phyloP scores from a whole-genome alignment of 1,284 basidiomycete species.

The Ganoderma leucocontextum region DNA sequence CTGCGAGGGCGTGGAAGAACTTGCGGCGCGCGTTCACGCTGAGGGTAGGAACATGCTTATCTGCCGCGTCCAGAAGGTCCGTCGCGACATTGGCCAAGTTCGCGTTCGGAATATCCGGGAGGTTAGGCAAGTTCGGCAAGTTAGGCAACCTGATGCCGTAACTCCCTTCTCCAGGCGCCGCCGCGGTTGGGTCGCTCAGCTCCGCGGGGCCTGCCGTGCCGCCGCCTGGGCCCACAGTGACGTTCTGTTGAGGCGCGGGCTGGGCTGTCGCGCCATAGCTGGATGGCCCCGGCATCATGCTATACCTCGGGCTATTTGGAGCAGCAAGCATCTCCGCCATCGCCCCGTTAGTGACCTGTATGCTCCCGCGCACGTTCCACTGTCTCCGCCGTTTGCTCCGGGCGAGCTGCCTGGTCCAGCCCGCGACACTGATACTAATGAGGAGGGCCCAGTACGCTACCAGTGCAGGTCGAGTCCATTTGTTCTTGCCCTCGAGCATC shows the following conservation, averaged over 20 bases:
- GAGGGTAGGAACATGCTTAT: slow-evolving; percentile 89
- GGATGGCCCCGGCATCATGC: slow-evolving; percentile 19
- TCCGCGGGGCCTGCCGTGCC: slow-evolving; percentile 22
- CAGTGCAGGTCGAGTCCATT: slow-evolving; percentile 87
- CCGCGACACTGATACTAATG: slow-evolving; percentile 86
- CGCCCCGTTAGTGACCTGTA: slow-evolving; percentile 28
- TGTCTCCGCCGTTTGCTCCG: slow-evolving; percentile 74
- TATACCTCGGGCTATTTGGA: slow-evolving; percentile 29
- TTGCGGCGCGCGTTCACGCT: slow-evolving; percentile 95
- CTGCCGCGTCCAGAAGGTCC: slow-evolving; percentile 86
- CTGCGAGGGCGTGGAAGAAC: slow-evolving; percentile 96
- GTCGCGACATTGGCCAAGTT: slow-evolving; percentile 73
- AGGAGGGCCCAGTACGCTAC: slow-evolving; percentile 88
- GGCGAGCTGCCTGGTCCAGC: slow-evolving; percentile 90
- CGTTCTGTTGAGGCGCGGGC: slow-evolving; percentile 10
- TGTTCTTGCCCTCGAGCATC: slow-evolving; percentile 76
- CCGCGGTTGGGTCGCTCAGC: slow-evolving; percentile 38
- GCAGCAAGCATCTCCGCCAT: slow-evolving; percentile 24
- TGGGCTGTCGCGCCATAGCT: slow-evolving; percentile 19
- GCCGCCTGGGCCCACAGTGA: slow-evolving; percentile 1
- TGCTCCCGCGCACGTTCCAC: slow-evolving; percentile 43
- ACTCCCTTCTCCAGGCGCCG: slow-evolving; percentile 35
- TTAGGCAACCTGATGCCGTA: slow-evolving; percentile 57
- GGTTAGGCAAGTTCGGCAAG: slow-evolving; percentile 52
- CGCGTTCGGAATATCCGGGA: slow-evolving; percentile 51